Percentiles rank a stretch among this genome's conserved stretches.
phyloP scores from a whole-genome alignment of 2,329 filamentous ascomycete genomes.

The Fusarium citri region DNA sequence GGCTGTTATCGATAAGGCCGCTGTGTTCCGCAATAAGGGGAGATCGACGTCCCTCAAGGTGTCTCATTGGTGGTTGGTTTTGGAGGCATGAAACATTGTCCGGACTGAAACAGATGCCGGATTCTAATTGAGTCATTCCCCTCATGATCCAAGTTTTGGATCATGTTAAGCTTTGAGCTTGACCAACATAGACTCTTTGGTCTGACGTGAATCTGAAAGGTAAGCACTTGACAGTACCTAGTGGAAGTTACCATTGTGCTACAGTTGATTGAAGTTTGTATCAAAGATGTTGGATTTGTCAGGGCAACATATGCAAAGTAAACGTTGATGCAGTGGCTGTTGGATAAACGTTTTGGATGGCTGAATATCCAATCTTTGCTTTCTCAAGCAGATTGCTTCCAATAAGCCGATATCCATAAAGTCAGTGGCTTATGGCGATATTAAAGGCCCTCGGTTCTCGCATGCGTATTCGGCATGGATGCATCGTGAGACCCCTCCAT shows the following conservation, averaged over 20 bases:
- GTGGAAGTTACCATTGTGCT: not conserved
- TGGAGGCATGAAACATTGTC: constrained; percentile 21
- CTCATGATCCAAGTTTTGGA: constrained; percentile 7
- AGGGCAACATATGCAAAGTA: not conserved
- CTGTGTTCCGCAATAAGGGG: constrained; percentile 11
- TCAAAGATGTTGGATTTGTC: not conserved
- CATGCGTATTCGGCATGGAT: constrained; percentile 22
- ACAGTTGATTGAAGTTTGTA: not conserved
- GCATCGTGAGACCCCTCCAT: constrained; percentile 29
- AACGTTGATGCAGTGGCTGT: not conserved
- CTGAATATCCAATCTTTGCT: not conserved
- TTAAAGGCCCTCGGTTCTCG: constrained; percentile 23
- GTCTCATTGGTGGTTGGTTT: not conserved
- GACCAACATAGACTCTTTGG: not conserved
- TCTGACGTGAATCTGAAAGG: not conserved
- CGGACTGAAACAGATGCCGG: constrained; percentile 8
- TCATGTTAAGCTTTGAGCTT: not conserved
- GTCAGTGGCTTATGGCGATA: not conserved
- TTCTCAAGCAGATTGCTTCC: not conserved
- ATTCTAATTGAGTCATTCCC: constrained; percentile 5
- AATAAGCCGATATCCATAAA: not conserved
- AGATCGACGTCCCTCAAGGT: constrained; percentile 16
- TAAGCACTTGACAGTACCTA: not conserved
- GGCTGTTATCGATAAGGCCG: constrained; percentile 29
- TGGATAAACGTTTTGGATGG: not conserved